Percentiles rank a stretch among this genome's conserved stretches.
phyloP scores from a whole-genome alignment of 2,329 filamentous ascomycete species.

The Cadophora sp. region DNA sequence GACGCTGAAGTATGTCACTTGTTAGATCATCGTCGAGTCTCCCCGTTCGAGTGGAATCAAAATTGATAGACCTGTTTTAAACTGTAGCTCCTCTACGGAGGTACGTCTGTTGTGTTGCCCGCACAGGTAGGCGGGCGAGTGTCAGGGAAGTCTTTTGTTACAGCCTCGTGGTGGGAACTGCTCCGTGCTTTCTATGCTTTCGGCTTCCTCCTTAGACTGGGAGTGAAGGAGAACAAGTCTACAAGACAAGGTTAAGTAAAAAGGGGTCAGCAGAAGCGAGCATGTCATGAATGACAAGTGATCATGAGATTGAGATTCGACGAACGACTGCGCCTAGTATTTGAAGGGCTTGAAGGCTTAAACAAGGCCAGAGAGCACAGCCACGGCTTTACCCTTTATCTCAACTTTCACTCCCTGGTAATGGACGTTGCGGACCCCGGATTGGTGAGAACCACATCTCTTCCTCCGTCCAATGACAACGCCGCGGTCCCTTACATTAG shows the following conservation, averaged over 20 bases:
- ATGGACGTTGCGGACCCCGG: slow-evolving; percentile 8
- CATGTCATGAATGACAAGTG: neutral
- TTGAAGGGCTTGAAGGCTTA: neutral
- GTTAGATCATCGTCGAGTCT: slow-evolving; percentile 1
- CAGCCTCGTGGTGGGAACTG: neutral
- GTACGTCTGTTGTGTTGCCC: neutral
- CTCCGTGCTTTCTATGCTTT: neutral
- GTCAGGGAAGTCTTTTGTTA: slow-evolving; percentile 5
- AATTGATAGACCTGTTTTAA: neutral
- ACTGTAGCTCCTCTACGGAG: neutral
- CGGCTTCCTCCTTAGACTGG: neutral
- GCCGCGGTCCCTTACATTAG: slow-evolving; percentile 17
- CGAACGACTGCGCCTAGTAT: slow-evolving; percentile 11
- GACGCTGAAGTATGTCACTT: neutral
- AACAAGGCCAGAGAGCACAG: neutral
- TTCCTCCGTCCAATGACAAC: slow-evolving; percentile 4
- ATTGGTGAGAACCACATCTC: slow-evolving; percentile 9
- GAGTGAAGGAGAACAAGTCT: too few species aligned
- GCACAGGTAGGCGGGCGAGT: slow-evolving; percentile 8
- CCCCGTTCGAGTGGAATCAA: neutral
- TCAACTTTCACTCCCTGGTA: neutral
- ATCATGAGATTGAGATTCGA: slow-evolving; percentile 8
- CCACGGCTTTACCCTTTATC: neutral
- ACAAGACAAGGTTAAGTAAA: neutral
- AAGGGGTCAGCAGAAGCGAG: neutral